Evolutionary conservation across 768 basidiomycete species (phyloP), one percentile per base, ranked within the genome.

Genomic region (Naganishia friedmannii): DNA sequence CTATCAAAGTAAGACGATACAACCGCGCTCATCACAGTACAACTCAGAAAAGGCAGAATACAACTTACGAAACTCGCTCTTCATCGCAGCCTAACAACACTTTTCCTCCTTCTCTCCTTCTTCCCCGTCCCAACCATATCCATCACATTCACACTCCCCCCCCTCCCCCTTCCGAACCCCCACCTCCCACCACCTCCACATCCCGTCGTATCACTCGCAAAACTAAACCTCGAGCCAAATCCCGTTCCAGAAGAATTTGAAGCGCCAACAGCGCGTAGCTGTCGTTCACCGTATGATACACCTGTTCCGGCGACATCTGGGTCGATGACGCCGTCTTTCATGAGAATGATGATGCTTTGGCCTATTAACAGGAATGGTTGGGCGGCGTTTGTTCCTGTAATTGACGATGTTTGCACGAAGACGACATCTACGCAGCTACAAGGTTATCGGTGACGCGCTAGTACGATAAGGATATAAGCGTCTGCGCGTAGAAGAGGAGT

Each of bases 221-320:
- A 91, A 78, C 91, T 92, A 75, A 93, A 83, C 68, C 90, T 87
- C 76, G 90, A 92, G n/a, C 90, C 90, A 79, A 90, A 92, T 72
- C 89, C 93, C 1, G 48, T 23, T 26, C 48, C 48, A 7, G 23
- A n/a, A n/a, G 6, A 3, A n/a, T 21, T 21, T 13, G 42, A 42
- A 17, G 42, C 42, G 12, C 48, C 48, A 37, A 97, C 92, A 76
- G 95, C 86, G 68, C 93, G 86, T 37, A 98, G 84, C 28, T 93
- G 90, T 70, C 96, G 86, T 80, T 97, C 96, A 10, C 96, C 96
- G 77, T 96, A 99, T 76, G 90, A 92, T 54, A 99, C 93, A 26
- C 96, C 96, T 72, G 91, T 93, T 0, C 93, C 95, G 19, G 91
- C 87, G 77, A 91, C 90, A 82, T 97, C 94, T 51, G 95, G 95